Base-by-base conservation (phyloP, 345 rosid species). In the Cardamine chenopodiifolia region DNA sequence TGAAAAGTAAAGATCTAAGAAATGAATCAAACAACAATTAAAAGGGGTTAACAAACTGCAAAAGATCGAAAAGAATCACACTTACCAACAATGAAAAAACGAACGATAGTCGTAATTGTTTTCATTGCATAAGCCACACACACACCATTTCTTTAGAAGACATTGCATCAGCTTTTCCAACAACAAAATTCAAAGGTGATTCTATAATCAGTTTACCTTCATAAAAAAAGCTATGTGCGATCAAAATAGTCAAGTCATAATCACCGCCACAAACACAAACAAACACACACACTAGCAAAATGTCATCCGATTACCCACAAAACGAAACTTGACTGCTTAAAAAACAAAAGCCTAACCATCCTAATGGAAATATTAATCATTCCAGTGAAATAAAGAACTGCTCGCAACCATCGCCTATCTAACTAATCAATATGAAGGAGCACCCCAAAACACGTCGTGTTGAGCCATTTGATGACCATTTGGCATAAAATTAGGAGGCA, bases 391-490 rank as follows among this genome's bases (percentile, higher is more conserved):
- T n/a, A 49, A 50, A 29, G 62, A 62, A 70, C 59, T 9, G 17
- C 14, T 14, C 28, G 10, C 70, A 32, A 56, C 58, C 64, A 54
- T 28, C 19, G 45, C 19, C 70, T 69, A 69, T 25, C 75, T 70
- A 70, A 69, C 45, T 48, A 63, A 71, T 77, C 78, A 85, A 60
- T 78, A 86, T 2, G 86, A 80, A 6, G 90, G 88, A 68, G 87
- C 82, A 54, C 77, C 90, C 98, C 98, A 91, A 69, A 84, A 91
- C 79, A 91, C 71, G 18, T 91, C 97, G 11, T 78, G 91, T 14
- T 91, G 90, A 78, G 82, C 81, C 78, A 86, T 89, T 67, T 86
- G 93, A 29, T 86, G 96, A 48, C 91, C 96, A 66, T 85, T 88
- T 1, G 89, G 87, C 58, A 84, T 42, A 78, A 82, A 83, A 83